A percentile compares a stretch with the other conserved stretches of the same genome.
Evolutionary conservation across 257 asterid species (phyloP).

Genomic region (Solanum chmielewskii): DNA sequence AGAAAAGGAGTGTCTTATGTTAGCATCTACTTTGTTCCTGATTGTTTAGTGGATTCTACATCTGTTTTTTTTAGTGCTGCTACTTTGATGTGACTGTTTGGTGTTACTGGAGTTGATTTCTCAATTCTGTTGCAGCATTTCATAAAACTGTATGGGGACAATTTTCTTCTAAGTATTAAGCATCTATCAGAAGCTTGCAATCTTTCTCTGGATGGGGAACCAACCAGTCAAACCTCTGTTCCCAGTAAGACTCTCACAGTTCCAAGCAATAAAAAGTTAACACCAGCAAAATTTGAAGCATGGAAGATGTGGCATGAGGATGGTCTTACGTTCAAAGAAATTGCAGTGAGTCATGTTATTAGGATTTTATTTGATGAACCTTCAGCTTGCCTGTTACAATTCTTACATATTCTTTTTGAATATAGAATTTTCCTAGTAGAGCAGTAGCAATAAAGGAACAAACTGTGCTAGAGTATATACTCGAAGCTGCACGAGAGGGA

Average conservation of each 20-base stretch:
- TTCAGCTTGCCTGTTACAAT: background rate
- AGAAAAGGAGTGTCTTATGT: background rate
- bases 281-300: constrained; percentile 75
- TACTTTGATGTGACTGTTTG: background rate
- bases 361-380: background rate
- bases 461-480: constrained; percentile 55
- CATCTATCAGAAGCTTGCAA: constrained; percentile 38
- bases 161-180: constrained; percentile 41
- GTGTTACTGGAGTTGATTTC: constrained; percentile 14
- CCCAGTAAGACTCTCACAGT: constrained; percentile 17
- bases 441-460: constrained; percentile 77
- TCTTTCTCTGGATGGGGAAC: constrained; percentile 55
- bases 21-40: background rate
- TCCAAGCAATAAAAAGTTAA: constrained; percentile 25
- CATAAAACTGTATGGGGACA: constrained; percentile 59
- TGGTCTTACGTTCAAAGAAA: constrained; percentile 42
- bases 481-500: constrained; percentile 83
- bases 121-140: constrained; percentile 50
- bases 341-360: constrained; percentile 52
- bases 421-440: constrained; percentile 67
- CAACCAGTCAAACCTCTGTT: constrained; percentile 24
- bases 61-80: background rate
- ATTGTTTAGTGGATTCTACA: background rate
- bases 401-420: background rate
- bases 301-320: constrained; percentile 96